Percentiles rank a stretch among this genome's conserved stretches.
phyloP scores from a whole-genome alignment of 306 rosid species.

The Vigna angularis region DNA sequence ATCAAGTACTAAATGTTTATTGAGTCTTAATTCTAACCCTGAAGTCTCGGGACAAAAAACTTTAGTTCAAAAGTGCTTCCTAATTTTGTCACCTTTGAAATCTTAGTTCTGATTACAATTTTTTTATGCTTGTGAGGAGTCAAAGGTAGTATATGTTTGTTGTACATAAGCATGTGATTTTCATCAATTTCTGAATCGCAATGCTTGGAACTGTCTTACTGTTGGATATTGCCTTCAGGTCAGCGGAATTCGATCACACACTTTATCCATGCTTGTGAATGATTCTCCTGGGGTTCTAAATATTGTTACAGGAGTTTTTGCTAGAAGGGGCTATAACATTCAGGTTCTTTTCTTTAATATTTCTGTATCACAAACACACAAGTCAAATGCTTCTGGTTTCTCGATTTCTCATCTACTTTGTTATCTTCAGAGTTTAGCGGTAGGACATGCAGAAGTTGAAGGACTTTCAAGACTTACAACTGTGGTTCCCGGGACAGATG shows the following conservation, averaged over 20 bases:
- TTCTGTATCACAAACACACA: conserved; percentile 9
- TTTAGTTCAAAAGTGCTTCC: conserved; percentile 19
- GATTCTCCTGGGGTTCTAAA: conserved; percentile 86
- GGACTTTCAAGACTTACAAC: conserved; percentile 89
- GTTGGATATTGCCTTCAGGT: conserved; percentile 59
- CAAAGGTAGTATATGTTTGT: conserved; percentile 12
- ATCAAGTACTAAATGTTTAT: conserved; percentile 1
- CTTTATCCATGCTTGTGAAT: conserved; percentile 80
- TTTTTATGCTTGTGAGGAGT: conserved; percentile 32
- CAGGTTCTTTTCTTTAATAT: conserved; percentile 58
- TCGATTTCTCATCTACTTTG: conserved; percentile 27
- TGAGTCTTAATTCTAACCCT: no score
- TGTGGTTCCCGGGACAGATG: conserved; percentile 90
- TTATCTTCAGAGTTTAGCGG: conserved; percentile 82
- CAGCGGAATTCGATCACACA: conserved; percentile 81
- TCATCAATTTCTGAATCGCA: conserved; percentile 35
- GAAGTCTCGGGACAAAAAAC: conserved; percentile 20
- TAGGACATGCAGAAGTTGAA: conserved; percentile 83
- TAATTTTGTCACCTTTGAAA: background rate
- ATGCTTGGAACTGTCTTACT: conserved; percentile 38
- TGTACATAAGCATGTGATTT: conserved; percentile 31
- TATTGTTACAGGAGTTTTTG: conserved; percentile 80
- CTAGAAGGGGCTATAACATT: conserved; percentile 89
- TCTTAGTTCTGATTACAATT: conserved; percentile 32
- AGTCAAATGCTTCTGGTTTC: conserved; percentile 25